Base-by-base conservation (phyloP, 176 grass and related monocot species). In the Carex pumila region DNA sequence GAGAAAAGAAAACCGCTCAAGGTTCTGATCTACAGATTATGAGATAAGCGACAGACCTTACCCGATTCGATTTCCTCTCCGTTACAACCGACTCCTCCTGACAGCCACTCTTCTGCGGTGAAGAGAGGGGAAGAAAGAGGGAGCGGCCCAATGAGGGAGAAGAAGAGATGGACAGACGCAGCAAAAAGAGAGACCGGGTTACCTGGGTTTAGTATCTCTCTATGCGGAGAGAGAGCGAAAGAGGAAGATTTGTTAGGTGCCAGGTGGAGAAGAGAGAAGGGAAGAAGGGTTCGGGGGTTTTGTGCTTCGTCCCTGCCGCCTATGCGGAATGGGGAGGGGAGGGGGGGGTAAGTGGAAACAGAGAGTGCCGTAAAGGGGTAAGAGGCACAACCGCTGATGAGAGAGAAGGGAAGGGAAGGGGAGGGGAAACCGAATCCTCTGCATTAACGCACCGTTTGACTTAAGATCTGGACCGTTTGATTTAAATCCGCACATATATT, bases 361-460 rank as follows among this genome's bases (percentile, higher is more conserved):
- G 17, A 62, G 41, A 63, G 36, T 59, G 79, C 59, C 14, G 60
- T 65, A 12, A 22, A 43, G 39, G n/a, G 13, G 36, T 36, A n/a
- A n/a, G 50, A 79, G 37, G n/a, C 36, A 43, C 19, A 50, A 73
- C 43, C 70, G 79, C 79, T 81, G 55, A 80, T 71, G 77, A 36
- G 71, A 34, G 71, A 50, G 3, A 3, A 3, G 17, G 14, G 41
- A 12, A 62, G 4, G 9, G 8, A 37, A 68, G 65, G 39, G 39
- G 6, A 43, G 39, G 39, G 39, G 45, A 47, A 9, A 0, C 8
- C 7, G 2, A 0, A 47, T 47, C 1, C 7, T 10, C 43, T 47
- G 25, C 25, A 25, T 25, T 25, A 25, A 25, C 25, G 25, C 25
- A 25, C 25, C 25, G 25, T 25, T 25, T 25, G 25, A 25, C 25